phyloP scores from a whole-genome alignment of 192 early-diverging fungal species.

The Backusella mclennaniae region DNA sequence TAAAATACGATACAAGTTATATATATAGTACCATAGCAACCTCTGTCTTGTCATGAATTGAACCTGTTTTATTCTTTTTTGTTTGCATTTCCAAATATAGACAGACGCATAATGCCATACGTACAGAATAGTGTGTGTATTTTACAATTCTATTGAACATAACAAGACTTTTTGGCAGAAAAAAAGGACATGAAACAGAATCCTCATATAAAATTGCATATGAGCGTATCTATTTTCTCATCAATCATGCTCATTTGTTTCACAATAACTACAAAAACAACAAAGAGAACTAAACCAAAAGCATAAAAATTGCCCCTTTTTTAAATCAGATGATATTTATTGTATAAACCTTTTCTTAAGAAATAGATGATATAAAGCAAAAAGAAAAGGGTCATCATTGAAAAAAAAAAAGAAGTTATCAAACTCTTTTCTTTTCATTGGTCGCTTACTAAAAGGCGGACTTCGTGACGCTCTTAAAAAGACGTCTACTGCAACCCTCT shows the following conservation, averaged over 20 bases:
- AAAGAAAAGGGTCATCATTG: neutral
- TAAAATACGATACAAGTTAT: too few species aligned
- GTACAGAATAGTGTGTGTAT: too few species aligned
- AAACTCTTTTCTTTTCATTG: neutral
- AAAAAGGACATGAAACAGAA: neutral
- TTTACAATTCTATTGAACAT: neutral
- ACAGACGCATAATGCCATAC: too few species aligned
- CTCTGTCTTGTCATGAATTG: too few species aligned
- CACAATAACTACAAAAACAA: neutral
- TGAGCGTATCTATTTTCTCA: neutral
- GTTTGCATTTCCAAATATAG: too few species aligned
- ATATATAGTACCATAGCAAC: too few species aligned
- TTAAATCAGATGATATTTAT: neutral
- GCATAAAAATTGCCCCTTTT: neutral
- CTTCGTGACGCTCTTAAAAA: neutral
- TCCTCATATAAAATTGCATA: neutral
- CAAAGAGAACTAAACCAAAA: neutral
- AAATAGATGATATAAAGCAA: neutral
- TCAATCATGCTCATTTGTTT: neutral
- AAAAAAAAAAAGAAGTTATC: neutral
- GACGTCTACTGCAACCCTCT: neutral
- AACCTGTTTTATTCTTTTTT: too few species aligned
- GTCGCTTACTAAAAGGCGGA: neutral
- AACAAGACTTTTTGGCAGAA: neutral
- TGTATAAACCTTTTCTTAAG: neutral